Base-by-base conservation (phyloP, 2,329 filamentous ascomycete species). In the Sporothrix humicola region DNA sequence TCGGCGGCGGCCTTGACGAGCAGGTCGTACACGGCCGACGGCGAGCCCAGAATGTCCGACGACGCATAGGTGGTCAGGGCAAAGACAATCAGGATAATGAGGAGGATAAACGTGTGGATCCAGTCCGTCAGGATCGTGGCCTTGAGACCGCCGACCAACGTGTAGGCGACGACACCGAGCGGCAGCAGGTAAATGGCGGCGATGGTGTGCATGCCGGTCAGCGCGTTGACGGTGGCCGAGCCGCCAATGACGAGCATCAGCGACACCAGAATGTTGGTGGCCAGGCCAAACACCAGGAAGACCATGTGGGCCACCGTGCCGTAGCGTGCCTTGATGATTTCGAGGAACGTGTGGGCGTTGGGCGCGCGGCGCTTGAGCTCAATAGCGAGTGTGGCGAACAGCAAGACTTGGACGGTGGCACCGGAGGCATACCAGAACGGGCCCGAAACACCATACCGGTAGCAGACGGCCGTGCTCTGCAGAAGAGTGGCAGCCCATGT, bases 311-410 rank as follows among this genome's bases (percentile, higher is more conserved):
- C 90, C 4, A 82, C 74, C 0, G 82, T 82, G 75, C 94, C 94
- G 82, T 97, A 97, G 75, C 94, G 88, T 26, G 93, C 93, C 73
- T 89, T 88, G 78, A 97, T 93, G 68, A 93, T 92, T 83, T 97
- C 94, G 10, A 97, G 88, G 81, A 94, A 95, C 0, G 89, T 91
- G 77, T 97, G 94, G 0, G 94, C 94, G 79, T 97, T 97, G 0
- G 94, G 94, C 0, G 94, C 93, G 73, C 93, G 89, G 77, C 93
- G 87, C 85, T 97, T 98, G 71, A 97, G 83, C 81, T 97, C 93
- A 77, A 97, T 97, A 44, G 94, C 94, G 42, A 97, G 87, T 0
- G 94, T 97, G 0, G 95, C 94, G 78, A 98, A 97, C 1, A 98
- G 86, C 42, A 97, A 87, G 77, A 98, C 95, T 80, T 97, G 93